phyloP scores from a whole-genome alignment of 495 filamentous ascomycete species.

The Baudoinia panamericana region DNA sequence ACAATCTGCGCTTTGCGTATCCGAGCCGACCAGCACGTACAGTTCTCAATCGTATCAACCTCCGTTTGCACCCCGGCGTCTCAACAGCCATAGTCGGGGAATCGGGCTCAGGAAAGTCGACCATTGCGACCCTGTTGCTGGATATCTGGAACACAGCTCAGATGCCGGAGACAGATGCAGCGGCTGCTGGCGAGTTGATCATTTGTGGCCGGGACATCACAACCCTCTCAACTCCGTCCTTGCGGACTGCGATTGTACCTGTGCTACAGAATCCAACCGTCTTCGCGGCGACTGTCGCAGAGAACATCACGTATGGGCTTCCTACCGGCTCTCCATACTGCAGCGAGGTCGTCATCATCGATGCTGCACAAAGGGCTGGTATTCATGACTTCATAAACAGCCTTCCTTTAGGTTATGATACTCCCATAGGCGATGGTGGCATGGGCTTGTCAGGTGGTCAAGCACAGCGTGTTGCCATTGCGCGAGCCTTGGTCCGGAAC shows the following conservation, averaged over 20 bases:
- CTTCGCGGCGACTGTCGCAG: conserved; percentile 56
- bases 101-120: conserved; percentile 84
- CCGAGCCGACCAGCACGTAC: conserved; percentile 39
- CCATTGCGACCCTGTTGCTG: conserved; percentile 62
- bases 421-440: conserved; percentile 65
- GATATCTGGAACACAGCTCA: conserved; percentile 40
- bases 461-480: conserved; percentile 68
- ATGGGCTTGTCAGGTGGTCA: conserved; percentile 69
- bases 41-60: conserved; percentile 46
- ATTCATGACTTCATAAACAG: conserved; percentile 69
- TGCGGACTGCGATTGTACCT: conserved; percentile 58
- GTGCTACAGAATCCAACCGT: conserved; percentile 70
- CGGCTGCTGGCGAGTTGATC: conserved; percentile 32
- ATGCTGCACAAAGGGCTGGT: conserved; percentile 53
- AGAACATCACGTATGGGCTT: conserved; percentile 75
- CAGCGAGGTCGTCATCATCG: conserved; percentile 32
- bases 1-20: conserved; percentile 53
- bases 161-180: conserved; percentile 22
- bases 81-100: conserved; percentile 66
- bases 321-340: conserved; percentile 32
- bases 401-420: conserved; percentile 63
- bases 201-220: conserved; percentile 44
- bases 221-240: conserved; percentile 43
- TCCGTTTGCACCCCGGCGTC: conserved; percentile 45
- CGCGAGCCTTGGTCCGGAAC: conserved; percentile 57